A percentile compares a stretch with the other conserved stretches of the same genome.
Evolutionary conservation across 108 stramenopile genomes (phyloP).

Genomic region (Bacterosira constricta): DNA sequence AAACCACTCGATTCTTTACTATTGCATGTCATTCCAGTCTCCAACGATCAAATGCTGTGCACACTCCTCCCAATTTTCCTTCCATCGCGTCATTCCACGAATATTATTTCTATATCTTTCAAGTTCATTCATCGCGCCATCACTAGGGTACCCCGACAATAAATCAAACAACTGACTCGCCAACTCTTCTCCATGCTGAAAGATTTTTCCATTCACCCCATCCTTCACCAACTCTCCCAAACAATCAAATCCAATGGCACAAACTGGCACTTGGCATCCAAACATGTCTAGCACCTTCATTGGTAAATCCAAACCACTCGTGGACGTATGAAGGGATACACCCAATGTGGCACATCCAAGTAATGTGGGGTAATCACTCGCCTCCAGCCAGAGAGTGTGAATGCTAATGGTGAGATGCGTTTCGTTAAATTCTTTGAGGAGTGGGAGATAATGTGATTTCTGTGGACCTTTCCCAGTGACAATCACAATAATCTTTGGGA

Average conservation of each 20-base stretch:
- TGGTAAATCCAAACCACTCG: slow-evolving; percentile 96
- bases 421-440: slow-evolving; percentile 34
- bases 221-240: slow-evolving; percentile 92
- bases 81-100: slow-evolving; percentile 69
- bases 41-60: slow-evolving; percentile 54
- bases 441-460: slow-evolving; percentile 66
- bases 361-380: slow-evolving; percentile 91
- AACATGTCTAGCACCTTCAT: slow-evolving; percentile 99
- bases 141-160: slow-evolving; percentile 39
- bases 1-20: not conserved
- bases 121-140: slow-evolving; percentile 47
- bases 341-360: slow-evolving; percentile 91
- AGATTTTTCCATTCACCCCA: slow-evolving; percentile 83
- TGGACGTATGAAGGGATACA: slow-evolving; percentile 96
- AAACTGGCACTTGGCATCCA: slow-evolving; percentile 95
- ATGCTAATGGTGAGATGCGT: slow-evolving; percentile 57
- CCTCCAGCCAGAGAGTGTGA: slow-evolving; percentile 92
- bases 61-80: slow-evolving; percentile 79
- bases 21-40: slow-evolving; percentile 2
- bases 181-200: slow-evolving; percentile 64
- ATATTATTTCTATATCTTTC: slow-evolving; percentile 60
- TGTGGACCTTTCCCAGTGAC: slow-evolving; percentile 99
- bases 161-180: slow-evolving; percentile 65
- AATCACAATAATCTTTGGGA: slow-evolving; percentile 70
- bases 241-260: slow-evolving; percentile 87